Conservation (phyloP, 164 flowering plant genomes). For the Kingdonia uniflora region DNA sequence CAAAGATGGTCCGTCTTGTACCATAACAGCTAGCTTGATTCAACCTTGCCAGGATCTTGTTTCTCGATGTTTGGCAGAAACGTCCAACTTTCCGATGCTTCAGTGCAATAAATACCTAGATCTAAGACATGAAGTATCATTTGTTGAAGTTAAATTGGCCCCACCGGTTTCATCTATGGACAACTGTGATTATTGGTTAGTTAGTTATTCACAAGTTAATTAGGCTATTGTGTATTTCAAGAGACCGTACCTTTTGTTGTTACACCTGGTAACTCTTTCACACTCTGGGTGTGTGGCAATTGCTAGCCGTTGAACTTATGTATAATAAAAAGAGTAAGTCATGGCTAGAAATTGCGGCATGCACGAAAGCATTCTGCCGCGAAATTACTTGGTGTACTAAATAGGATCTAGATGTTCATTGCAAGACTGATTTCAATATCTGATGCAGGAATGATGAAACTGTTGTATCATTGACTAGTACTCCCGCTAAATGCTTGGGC, state of each 20-base stretch:
- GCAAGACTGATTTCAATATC: neutral
- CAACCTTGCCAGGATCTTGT: slow-evolving; percentile 1
- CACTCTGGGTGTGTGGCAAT: no score
- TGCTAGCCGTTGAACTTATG: no score
- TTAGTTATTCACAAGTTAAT: neutral
- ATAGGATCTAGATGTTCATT: no score
- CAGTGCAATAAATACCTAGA: slow-evolving; percentile 11
- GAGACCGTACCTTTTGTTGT: no score
- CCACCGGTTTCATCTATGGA: slow-evolving; percentile 4
- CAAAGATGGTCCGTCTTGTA: slow-evolving; percentile 18
- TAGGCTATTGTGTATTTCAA: neutral
- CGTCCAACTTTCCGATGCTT: slow-evolving; percentile 10
- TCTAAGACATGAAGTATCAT: slow-evolving; percentile 5
- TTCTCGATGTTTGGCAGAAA: neutral
- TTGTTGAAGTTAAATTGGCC: slow-evolving; percentile 10
- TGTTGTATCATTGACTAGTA: slow-evolving; percentile 6
- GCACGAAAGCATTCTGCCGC: no score
- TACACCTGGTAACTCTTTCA: no score
- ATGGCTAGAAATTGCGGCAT: no score
- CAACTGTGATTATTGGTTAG: slow-evolving; percentile 9
- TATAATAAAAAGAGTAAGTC: no score
- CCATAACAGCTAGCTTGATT: slow-evolving; percentile 15
- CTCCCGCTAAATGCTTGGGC: slow-evolving; percentile 9
- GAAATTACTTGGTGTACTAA: no score
- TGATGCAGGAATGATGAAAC: slow-evolving; percentile 7